Conservation (phyloP, 2,329 filamentous ascomycete genomes). For the Huntiella bhutanensis region DNA sequence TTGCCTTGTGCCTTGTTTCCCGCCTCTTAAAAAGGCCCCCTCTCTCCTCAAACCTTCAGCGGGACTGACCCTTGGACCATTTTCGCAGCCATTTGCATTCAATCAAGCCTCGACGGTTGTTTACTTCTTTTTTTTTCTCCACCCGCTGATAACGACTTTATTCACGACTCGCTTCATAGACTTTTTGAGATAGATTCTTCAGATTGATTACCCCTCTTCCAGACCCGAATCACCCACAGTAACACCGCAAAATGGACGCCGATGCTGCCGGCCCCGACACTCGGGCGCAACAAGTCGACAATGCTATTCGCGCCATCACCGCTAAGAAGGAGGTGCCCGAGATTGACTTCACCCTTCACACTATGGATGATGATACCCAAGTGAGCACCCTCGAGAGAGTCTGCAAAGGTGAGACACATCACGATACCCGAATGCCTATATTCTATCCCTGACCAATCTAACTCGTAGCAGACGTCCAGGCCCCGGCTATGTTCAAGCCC, state of each 20-base stretch:
- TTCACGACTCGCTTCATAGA: too few species aligned
- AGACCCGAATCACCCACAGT: neutral
- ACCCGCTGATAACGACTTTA: too few species aligned
- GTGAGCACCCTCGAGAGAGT: constrained; percentile 92
- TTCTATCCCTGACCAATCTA: constrained; percentile 7
- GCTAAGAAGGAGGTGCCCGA: constrained; percentile 92
- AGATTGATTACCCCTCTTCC: neutral
- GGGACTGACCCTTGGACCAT: too few species aligned
- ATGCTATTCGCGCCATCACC: constrained; percentile 76
- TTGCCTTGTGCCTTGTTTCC: constrained; percentile 3
- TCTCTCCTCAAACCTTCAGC: neutral
- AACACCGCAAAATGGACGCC: constrained; percentile 25
- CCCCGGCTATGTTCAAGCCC: constrained; percentile 80
- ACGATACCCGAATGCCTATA: neutral
- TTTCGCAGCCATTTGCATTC: too few species aligned
- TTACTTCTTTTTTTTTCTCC: too few species aligned
- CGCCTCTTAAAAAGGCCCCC: neutral
- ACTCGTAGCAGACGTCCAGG: constrained; percentile 65
- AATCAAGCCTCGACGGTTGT: too few species aligned
- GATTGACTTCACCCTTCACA: constrained; percentile 96
- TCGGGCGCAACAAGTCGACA: constrained; percentile 53
- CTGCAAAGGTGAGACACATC: constrained; percentile 63
- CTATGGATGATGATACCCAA: constrained; percentile 91
- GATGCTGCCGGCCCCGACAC: constrained; percentile 26
- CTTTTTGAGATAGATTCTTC: neutral